These are phyloP conservation scores for Komagataella kurtzmanii DNA, from an alignment of 805 yeast genomes.

Conservation along the genomic window DNA sequence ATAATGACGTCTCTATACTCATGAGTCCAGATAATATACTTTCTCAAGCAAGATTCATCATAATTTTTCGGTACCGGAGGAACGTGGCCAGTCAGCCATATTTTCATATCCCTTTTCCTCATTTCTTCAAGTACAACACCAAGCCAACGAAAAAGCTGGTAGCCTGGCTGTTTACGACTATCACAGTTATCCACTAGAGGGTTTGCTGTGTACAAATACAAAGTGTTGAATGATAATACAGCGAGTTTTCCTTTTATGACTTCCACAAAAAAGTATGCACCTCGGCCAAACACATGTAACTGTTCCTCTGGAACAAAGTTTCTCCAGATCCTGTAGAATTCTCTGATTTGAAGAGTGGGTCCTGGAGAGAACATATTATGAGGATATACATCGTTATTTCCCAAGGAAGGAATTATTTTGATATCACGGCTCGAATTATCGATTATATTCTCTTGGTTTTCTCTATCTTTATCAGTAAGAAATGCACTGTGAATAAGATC, in stretches of 20 bases:
- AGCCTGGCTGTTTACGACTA: conserved; percentile 63
- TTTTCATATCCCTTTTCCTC: conserved; percentile 64
- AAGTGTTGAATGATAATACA: conserved; percentile 64
- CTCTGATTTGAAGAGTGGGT: conserved; percentile 79
- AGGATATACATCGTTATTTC: conserved; percentile 84
- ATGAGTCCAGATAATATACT: conserved; percentile 68
- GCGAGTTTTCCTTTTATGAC: conserved; percentile 74
- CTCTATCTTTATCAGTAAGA: conserved; percentile 27
- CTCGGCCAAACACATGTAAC: conserved; percentile 58
- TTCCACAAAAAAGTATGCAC: conserved; percentile 63
- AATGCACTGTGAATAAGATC: conserved; percentile 37
- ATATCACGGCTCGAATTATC: conserved; percentile 17
- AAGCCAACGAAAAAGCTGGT: conserved; percentile 62
- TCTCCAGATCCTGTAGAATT: conserved; percentile 62
- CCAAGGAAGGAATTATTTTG: conserved; percentile 55
- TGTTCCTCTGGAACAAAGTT: conserved; percentile 66
- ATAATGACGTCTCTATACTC: conserved; percentile 75
- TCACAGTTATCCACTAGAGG: conserved; percentile 80
- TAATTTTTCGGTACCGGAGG: conserved; percentile 75
- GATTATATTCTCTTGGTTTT: background rate
- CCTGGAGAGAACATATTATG: conserved; percentile 80
- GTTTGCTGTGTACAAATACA: conserved; percentile 61
- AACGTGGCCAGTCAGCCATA: conserved; percentile 82
- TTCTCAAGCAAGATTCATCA: conserved; percentile 60
- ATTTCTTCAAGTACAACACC: conserved; percentile 63